Evolutionary conservation across 2,329 filamentous ascomycete species (phyloP), one percentile per base, ranked within the genome.

Genomic region (Botryotinia calthae): DNA sequence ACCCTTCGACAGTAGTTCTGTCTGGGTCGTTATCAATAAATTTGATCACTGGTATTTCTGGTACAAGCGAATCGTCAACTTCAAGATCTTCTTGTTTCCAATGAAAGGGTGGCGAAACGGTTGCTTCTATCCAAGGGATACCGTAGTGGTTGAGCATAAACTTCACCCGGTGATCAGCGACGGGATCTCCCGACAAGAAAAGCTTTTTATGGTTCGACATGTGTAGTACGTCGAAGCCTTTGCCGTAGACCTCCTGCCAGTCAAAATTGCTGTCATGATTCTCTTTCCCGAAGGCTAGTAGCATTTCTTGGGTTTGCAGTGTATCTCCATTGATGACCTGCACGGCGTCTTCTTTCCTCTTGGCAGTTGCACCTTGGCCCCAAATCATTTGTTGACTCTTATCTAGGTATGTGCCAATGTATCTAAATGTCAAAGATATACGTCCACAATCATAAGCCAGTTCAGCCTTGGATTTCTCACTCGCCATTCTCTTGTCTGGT

Each of bases 381-480:
- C 95, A 98, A 71, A 99, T 97, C 4, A 83, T 83, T 44, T 84
- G 84, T 56, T 87, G 85, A n/a, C 88, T 85, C 6, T 85, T 84
- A 77, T 91, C 86, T 62, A 97, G 82, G 79, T 94, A 98, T 0
- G 96, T 99, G 2, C 90, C 94, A 76, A 99, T 98, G 37, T 89
- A 86, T 62, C 96, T 88, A 81, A 99, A 98, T 0, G 96, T 99
- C 51, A 99, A 86, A 65, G 93, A 97, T 80, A 99, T 97, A 64
- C 96, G 91, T 64, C 90, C 89, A 10, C 94, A 92, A 9, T 84
- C 85, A 78, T 88, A 94, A 0, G 92, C 91, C 58, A 90, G 86
- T 81, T 98, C 95, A 9, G 88, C 87, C 0, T 84, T 77, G 0
- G 87, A 86, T 81, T 95, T 95, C 76, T 95, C 91, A 1, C 84